Percentiles rank a stretch among this genome's conserved stretches.
Evolutionary conservation across 257 asterid genomes (phyloP).

Genomic region (Lycium ferocissimum): DNA sequence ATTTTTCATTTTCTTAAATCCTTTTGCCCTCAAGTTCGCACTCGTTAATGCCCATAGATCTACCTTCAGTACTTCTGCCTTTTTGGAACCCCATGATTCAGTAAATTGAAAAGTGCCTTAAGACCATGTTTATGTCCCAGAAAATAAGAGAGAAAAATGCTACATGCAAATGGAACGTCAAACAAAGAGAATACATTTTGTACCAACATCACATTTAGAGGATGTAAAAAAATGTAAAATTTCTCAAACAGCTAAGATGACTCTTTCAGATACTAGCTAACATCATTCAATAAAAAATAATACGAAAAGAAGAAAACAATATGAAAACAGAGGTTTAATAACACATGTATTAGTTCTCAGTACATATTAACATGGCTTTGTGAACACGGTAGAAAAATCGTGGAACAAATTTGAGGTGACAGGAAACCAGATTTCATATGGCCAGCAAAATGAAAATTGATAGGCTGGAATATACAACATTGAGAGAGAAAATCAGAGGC

Average conservation of each 20-base stretch:
- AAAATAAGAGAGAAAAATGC: not conserved
- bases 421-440: no score
- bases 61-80: conserved; percentile 2
- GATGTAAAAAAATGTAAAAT: not conserved
- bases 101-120: not conserved
- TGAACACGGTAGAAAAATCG: no score
- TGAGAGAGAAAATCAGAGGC: no score
- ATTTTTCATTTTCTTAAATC: not conserved
- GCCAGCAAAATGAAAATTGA: no score
- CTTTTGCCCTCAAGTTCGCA: not conserved
- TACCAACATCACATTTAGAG: not conserved
- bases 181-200: not conserved
- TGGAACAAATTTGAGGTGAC: no score
- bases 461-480: no score
- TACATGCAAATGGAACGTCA: not conserved
- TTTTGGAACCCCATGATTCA: conserved; percentile 5
- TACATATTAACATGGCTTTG: no score
- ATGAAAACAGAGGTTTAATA: not conserved
- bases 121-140: not conserved
- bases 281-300: not conserved
- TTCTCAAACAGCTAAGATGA: not conserved
- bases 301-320: not conserved
- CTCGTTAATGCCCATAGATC: not conserved
- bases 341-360: not conserved
- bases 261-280: not conserved